These are phyloP conservation scores for Stemphylium lycopersici DNA, from an alignment of 2,329 filamentous ascomycete genomes.

Conservation along the genomic window DNA sequence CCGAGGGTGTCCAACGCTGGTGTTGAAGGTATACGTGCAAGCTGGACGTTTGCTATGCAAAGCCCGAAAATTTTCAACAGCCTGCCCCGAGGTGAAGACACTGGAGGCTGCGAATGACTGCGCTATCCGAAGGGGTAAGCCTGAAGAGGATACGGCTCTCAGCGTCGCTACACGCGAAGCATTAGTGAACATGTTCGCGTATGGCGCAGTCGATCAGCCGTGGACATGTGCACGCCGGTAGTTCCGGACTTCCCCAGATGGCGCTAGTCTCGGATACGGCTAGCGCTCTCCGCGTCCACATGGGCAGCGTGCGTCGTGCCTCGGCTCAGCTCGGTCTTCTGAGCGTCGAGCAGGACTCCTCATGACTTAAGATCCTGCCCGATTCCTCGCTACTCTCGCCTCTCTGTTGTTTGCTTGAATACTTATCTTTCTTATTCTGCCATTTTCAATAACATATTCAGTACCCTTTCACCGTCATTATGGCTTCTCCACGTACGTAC, in stretches of 20 bases:
- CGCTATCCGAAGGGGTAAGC: not conserved
- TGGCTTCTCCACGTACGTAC: constrained; percentile 81
- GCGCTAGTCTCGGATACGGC: constrained; percentile 8
- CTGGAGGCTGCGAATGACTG: not conserved
- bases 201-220: constrained; percentile 21
- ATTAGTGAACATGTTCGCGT: constrained; percentile 17
- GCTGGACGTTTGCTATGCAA: not conserved
- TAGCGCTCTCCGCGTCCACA: constrained; percentile 20
- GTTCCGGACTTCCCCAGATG: constrained; percentile 18
- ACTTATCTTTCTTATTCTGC: constrained; percentile 1
- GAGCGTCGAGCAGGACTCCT: constrained; percentile 30
- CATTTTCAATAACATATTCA: not conserved
- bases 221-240: constrained; percentile 1
- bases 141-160: not conserved
- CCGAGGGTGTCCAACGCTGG: not conserved
- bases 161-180: constrained; percentile 5
- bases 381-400: constrained; percentile 11
- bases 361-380: constrained; percentile 22
- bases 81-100: not conserved
- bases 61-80: constrained; percentile 2
- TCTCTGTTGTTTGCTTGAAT: not conserved
- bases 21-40: not conserved
- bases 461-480: constrained; percentile 47
- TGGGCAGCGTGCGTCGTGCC: constrained; percentile 19
- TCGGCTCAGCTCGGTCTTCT: constrained; percentile 28